These are phyloP conservation scores for Verbascum thapsus DNA, from an alignment of 257 asterid genomes.

Conservation along the genomic window DNA sequence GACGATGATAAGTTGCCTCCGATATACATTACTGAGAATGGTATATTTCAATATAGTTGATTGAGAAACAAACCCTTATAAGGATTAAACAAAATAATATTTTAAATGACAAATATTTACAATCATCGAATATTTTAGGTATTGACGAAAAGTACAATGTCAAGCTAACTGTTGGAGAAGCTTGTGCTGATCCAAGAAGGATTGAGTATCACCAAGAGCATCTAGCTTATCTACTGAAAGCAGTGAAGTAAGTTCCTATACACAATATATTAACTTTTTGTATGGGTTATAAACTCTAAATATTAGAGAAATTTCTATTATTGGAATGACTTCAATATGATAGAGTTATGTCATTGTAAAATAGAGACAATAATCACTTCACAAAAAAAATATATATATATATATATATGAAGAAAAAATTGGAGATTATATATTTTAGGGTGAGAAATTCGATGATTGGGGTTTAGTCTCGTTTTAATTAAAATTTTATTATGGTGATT, in stretches of 20 bases:
- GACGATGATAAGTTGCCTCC: not conserved
- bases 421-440: no score
- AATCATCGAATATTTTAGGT: not conserved
- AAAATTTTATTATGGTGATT: not conserved
- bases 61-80: not conserved
- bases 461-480: not conserved
- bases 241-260: not conserved
- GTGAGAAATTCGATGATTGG: not conserved
- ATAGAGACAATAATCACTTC: no score
- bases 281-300: not conserved
- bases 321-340: no score
- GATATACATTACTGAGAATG: conserved; percentile 11
- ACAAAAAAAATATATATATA: no score
- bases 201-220: conserved; percentile 5
- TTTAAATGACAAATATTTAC: not conserved
- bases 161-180: not conserved
- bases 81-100: not conserved
- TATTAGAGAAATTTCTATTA: not conserved
- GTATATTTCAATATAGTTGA: not conserved
- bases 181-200: not conserved
- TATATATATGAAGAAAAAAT: no score
- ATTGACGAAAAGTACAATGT: not conserved
- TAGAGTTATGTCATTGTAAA: no score
- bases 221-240: not conserved
- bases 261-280: not conserved